Evolutionary conservation across 1,139 yeast genomes (phyloP).

Genomic region (Protomyces arabidopsidicola): DNA sequence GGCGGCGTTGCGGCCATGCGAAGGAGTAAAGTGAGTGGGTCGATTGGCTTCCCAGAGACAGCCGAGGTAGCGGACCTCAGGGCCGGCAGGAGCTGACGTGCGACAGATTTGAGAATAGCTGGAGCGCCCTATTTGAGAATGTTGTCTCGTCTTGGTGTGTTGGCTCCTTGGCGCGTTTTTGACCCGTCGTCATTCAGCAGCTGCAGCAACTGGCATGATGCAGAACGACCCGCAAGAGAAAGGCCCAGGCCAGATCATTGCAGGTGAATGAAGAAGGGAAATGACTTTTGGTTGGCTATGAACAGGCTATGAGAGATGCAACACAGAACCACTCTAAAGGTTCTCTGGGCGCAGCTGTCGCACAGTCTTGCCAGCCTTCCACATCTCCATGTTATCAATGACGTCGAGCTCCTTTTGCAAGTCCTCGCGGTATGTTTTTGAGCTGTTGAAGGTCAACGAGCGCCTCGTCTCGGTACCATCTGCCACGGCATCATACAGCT

Average conservation of each 20-base stretch:
- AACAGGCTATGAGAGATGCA: too few species aligned
- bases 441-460: slow-evolving; percentile 97
- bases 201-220: too few species aligned
- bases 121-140: background rate
- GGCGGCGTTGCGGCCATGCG: background rate
- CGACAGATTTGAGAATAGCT: background rate
- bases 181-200: background rate
- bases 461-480: slow-evolving; percentile 97
- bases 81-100: background rate
- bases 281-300: too few species aligned
- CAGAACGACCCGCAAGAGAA: too few species aligned
- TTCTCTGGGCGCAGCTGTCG: slow-evolving; percentile 99
- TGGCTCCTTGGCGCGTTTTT: background rate
- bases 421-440: slow-evolving; percentile 94
- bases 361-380: slow-evolving; percentile 99
- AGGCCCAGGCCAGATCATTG: too few species aligned
- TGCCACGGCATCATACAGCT: slow-evolving; percentile 89
- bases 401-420: slow-evolving; percentile 87
- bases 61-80: background rate
- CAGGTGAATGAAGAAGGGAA: too few species aligned
- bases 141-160: background rate
- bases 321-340: slow-evolving; percentile 37
- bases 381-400: slow-evolving; percentile 97
- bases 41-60: background rate
- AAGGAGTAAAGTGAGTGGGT: background rate